Evolutionary conservation across 1,284 basidiomycete genomes (phyloP), one percentile per base, ranked within the genome.

Genomic region (Apiotrichum gamsii): DNA sequence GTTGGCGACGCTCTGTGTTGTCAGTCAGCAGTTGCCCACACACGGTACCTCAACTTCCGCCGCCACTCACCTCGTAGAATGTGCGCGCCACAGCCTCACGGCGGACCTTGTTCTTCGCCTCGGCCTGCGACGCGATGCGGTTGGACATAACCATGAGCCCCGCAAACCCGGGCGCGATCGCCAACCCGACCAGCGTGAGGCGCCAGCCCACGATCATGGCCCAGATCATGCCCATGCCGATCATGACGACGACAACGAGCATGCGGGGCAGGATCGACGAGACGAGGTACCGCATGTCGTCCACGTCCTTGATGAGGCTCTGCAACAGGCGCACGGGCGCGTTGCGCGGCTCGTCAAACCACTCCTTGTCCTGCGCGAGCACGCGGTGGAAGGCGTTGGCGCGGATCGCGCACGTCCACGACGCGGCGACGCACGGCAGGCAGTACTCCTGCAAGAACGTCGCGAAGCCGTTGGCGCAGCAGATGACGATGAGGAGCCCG

Each of bases 121-220:
- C 90, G 58, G 82, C 84, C 44, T 3, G 80, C 34, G 30, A 25
- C 19, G 41, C 25, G 4, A 31, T 21, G n/a, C 20, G 16, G 8
- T 23, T 78, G 3, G 87, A 80, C 37, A 89, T 67, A 19, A 77
- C 74, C 1, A 84, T 82, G 65, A 93, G 87, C 8, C 85, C 54
- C 11, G 81, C 78, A 60, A 96, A 94, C 8, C 95, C 76, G 0
- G 93, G 94, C 0, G 81, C 87, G 28, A 96, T 80, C 1, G 84
- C 90, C 28, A 96, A 70, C 0, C 90, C 94, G 1, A 89, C 87
- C 16, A 98, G 79, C 0, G 93, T 95, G 50, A 98, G 76, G 72
- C 95, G 83, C 94, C 94, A 98, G 0, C 90, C 90, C 23, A 80
- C 75, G 0, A 80, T 80, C 64, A 96, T 76, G 0, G 94, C 89